Evolutionary conservation across 2,329 filamentous ascomycete genomes (phyloP).

Genomic region (Sporothrix inflata): DNA sequence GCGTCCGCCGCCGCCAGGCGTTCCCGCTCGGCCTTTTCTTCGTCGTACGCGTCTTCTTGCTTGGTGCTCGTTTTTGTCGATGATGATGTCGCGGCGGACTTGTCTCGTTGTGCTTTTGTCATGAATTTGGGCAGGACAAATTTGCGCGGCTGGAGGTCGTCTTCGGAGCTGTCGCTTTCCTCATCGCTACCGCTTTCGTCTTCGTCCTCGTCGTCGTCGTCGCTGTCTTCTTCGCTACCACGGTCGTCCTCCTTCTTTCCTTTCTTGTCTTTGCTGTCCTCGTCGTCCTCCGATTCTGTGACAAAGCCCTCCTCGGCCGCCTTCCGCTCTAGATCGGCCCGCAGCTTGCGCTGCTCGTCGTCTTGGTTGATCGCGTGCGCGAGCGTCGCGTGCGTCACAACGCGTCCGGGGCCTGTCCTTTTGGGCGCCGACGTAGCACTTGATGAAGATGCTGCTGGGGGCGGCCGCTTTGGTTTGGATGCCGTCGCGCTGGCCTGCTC

Average conservation of each 20-base stretch:
- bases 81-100: constrained; percentile 35
- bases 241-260: neutral
- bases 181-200: constrained; percentile 47
- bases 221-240: constrained; percentile 43
- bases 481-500: constrained; percentile 49
- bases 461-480: constrained; percentile 36
- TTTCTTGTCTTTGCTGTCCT: constrained; percentile 41
- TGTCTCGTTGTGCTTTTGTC: constrained; percentile 58
- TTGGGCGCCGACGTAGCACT: constrained; percentile 51
- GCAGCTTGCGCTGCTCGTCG: constrained; percentile 50
- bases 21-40: constrained; percentile 51
- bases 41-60: constrained; percentile 30
- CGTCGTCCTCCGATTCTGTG: constrained; percentile 57
- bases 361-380: constrained; percentile 42
- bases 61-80: constrained; percentile 33
- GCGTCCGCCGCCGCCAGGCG: constrained; percentile 73
- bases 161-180: constrained; percentile 46
- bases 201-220: constrained; percentile 48
- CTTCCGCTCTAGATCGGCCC: constrained; percentile 50
- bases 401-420: constrained; percentile 58
- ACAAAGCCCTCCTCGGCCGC: constrained; percentile 66
- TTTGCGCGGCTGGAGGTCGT: constrained; percentile 62
- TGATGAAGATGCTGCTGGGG: constrained; percentile 29
- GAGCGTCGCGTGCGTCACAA: constrained; percentile 43
- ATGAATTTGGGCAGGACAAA: constrained; percentile 68